Evolutionary conservation across 768 basidiomycete genomes (phyloP).

Genomic region (Steccherinum ochraceum): DNA sequence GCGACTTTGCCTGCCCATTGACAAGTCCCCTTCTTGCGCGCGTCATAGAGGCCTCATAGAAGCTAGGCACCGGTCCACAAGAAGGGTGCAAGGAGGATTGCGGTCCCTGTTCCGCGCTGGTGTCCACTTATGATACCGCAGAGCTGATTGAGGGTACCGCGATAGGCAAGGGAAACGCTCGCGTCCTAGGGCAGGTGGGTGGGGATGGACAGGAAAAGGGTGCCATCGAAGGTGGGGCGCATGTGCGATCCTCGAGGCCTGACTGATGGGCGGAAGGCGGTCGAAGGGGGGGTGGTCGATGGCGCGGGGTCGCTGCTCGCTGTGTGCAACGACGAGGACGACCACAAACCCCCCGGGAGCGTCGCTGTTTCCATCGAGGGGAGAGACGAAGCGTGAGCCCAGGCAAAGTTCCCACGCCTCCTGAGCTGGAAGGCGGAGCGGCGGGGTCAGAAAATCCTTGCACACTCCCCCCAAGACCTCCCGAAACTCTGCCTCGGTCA

Average conservation of each 20-base stretch:
- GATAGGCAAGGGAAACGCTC: neutral
- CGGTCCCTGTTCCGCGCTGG: neutral
- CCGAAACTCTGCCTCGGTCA: conserved; percentile 62
- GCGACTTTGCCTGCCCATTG: neutral
- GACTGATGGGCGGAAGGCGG: neutral
- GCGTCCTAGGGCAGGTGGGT: neutral
- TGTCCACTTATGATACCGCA: neutral
- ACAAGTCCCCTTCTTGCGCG: neutral
- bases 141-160: neutral
- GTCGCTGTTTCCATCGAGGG: conserved; percentile 1
- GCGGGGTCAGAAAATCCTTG: conserved; percentile 10
- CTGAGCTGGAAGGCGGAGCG: conserved; percentile 4
- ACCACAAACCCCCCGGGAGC: too few relatives aligned
- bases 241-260: neutral
- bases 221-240: too few relatives aligned
- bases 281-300: too few relatives aligned
- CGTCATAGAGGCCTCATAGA: neutral
- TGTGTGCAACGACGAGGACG: neutral
- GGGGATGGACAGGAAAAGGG: neutral
- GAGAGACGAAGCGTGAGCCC: conserved; percentile 1
- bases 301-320: neutral
- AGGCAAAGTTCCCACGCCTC: conserved; percentile 9
- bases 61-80: neutral
- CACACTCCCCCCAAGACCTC: conserved; percentile 16
- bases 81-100: neutral